Evolutionary conservation across 768 basidiomycete genomes (phyloP).

Genomic region (Russula earlei): DNA sequence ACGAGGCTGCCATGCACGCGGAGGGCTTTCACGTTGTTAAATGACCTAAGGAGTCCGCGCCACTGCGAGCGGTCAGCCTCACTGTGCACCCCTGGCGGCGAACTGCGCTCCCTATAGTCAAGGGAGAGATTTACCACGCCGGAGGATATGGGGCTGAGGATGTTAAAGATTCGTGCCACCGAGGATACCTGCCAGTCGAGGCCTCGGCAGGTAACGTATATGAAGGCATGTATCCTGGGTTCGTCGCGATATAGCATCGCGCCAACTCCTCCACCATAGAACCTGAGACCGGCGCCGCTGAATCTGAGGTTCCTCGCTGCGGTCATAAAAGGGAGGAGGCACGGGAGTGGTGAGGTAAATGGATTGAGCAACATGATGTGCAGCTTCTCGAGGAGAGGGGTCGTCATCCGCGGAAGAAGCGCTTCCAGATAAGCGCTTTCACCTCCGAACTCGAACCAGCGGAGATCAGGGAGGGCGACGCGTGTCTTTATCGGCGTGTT

Average conservation of each 20-base stretch:
- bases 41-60: not conserved
- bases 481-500: not conserved
- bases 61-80: not conserved
- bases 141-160: not conserved
- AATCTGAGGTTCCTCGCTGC: not conserved
- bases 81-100: not conserved
- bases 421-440: not conserved
- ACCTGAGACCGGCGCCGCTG: not conserved
- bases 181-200: not conserved
- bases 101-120: not conserved
- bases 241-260: not conserved
- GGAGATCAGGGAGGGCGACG: not conserved
- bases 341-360: not conserved
- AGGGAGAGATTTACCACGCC: not conserved
- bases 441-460: not conserved
- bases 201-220: not conserved
- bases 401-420: not conserved
- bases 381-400: not conserved
- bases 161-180: not conserved
- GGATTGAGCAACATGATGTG: not conserved
- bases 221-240: not conserved
- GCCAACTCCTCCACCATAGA: not conserved
- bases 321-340: not conserved
- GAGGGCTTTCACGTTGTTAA: not conserved
- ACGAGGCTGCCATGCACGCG: not conserved